phyloP scores from a whole-genome alignment of 176 grass and related monocot species.

The Oryza brachyantha region DNA sequence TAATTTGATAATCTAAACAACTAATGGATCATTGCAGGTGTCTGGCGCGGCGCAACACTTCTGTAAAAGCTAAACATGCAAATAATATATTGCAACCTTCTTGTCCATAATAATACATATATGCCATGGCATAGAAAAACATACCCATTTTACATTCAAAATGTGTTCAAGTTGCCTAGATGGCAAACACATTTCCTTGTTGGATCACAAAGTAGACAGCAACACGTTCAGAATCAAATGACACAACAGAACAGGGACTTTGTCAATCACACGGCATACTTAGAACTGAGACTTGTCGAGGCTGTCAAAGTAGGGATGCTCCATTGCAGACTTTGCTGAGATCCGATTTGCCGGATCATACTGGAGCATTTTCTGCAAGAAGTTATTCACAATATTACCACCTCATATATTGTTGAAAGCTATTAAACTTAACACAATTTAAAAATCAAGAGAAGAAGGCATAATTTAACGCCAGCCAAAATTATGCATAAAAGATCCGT shows the following conservation, averaged over 20 bases:
- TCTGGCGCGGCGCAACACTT: neutral
- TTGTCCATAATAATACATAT: neutral
- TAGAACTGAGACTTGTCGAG: conserved; percentile 95
- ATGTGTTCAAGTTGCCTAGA: conserved; percentile 33
- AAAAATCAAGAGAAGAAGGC: neutral
- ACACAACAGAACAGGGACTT: neutral
- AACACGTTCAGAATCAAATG: neutral
- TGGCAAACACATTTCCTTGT: conserved; percentile 21
- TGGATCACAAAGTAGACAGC: neutral
- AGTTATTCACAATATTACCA: neutral
- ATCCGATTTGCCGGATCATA: conserved; percentile 72
- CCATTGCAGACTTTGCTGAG: conserved; percentile 74
- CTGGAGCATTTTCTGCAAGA: conserved; percentile 83
- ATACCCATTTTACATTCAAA: neutral
- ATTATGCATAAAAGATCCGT: neutral
- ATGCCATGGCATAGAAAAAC: neutral
- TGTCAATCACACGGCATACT: neutral
- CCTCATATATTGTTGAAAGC: neutral
- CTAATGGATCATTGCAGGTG: neutral
- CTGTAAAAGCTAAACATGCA: neutral
- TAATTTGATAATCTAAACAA: neutral
- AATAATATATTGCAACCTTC: neutral
- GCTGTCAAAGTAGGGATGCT: conserved; percentile 83
- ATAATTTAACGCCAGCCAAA: neutral
- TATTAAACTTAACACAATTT: neutral